These are phyloP conservation scores for Vaccinium myrtillus DNA, from an alignment of 148 eudicot genomes.

Conservation along the genomic window DNA sequence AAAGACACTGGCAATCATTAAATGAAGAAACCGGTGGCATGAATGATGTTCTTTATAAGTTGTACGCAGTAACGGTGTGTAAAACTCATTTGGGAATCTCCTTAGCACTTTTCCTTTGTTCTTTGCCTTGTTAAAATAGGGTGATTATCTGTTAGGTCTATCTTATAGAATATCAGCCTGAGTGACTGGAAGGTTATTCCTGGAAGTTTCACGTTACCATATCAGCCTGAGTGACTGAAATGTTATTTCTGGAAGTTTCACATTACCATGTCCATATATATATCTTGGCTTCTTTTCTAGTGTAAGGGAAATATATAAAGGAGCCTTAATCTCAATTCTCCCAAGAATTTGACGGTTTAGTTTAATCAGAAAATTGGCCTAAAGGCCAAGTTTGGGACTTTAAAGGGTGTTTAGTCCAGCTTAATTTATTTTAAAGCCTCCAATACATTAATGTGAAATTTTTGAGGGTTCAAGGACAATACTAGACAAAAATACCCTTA, in stretches of 20 bases:
- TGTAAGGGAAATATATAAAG: neutral
- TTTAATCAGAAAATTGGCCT: neutral
- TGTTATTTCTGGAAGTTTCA: neutral
- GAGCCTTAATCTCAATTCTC: slow-evolving; percentile 1
- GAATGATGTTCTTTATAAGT: slow-evolving; percentile 79
- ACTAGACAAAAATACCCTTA: too few species aligned
- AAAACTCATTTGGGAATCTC: neutral
- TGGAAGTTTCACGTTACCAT: neutral
- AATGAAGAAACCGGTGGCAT: slow-evolving; percentile 97
- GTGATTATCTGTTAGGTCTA: neutral
- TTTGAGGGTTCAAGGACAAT: too few species aligned
- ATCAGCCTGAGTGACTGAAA: neutral
- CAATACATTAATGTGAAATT: too few species aligned
- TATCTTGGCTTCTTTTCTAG: neutral
- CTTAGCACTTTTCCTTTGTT: neutral
- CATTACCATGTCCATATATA: neutral
- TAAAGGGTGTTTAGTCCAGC: too few species aligned
- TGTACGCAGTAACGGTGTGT: slow-evolving; percentile 75
- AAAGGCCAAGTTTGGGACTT: too few species aligned
- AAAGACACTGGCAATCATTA: slow-evolving; percentile 65
- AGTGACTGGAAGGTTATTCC: neutral
- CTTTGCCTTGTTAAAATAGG: neutral
- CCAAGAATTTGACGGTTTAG: neutral
- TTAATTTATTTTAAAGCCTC: too few species aligned
- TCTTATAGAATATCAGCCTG: neutral